Evolutionary conservation across 2,329 filamentous ascomycete genomes (phyloP).

Genomic region (Sporothrix sp.): DNA sequence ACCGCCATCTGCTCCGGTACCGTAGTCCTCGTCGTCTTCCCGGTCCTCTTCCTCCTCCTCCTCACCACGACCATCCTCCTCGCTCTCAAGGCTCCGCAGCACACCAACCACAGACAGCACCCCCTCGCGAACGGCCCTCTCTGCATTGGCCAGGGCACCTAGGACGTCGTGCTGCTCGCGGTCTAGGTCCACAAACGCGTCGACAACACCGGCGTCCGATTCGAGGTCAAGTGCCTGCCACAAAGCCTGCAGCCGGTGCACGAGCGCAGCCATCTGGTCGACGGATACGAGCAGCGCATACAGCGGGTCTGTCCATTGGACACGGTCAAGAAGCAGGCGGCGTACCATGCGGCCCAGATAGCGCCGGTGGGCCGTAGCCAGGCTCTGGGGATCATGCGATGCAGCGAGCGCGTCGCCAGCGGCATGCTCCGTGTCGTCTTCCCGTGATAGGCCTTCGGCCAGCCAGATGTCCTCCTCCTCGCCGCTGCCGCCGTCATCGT

Average conservation of each 20-base stretch:
- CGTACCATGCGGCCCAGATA: constrained; percentile 63
- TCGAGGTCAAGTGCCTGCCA: constrained; percentile 75
- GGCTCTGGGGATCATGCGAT: constrained; percentile 64
- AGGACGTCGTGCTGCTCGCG: constrained; percentile 63
- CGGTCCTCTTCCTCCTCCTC: constrained; percentile 31
- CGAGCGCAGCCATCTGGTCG: constrained; percentile 72
- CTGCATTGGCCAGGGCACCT: constrained; percentile 52
- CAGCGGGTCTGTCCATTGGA: constrained; percentile 53
- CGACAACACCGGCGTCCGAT: constrained; percentile 70
- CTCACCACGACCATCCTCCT: constrained; percentile 23
- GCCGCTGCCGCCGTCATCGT: constrained; percentile 18
- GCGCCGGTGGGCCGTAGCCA: constrained; percentile 67
- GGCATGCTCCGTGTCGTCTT: constrained; percentile 15
- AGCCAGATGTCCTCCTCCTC: constrained; percentile 36
- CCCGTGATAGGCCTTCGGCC: not conserved
- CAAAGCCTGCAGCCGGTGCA: constrained; percentile 64
- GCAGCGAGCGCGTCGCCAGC: constrained; percentile 12
- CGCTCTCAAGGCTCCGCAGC: constrained; percentile 31
- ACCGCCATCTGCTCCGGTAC: constrained; percentile 28
- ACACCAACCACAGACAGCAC: constrained; percentile 57
- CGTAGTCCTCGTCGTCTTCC: constrained; percentile 12
- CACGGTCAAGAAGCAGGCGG: constrained; percentile 53
- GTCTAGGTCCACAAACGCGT: constrained; percentile 60
- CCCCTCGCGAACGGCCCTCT: constrained; percentile 54
- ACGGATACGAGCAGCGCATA: constrained; percentile 60